Base-by-base conservation (phyloP, 2,329 filamentous ascomycete species). In the Fusarium abutilonis region DNA sequence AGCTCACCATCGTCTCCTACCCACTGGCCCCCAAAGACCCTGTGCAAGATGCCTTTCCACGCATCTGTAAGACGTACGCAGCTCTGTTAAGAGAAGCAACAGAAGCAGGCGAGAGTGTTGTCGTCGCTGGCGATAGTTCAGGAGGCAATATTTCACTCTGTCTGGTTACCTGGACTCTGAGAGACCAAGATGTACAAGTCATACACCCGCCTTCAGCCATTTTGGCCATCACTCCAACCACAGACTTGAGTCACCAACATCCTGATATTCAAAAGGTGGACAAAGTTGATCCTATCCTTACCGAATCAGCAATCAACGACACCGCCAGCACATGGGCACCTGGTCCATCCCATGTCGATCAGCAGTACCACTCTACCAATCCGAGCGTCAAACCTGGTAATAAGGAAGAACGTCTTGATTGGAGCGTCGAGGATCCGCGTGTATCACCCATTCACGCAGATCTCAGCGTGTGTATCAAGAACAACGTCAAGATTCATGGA, bases 1-100 rank as follows among this genome's bases (percentile, higher is more conserved):
- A 69, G 4, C 72, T 86, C 3, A 80, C 76, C 0, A 60, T 87
- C 2, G 72, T 87, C 2, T 83, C 81, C 6, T 80, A 80, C 23
- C 85, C 85, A 0, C 74, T 87, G 4, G 83, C 84, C 0, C 85
- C 84, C 0, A 75, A 80, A 11, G 77, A 77, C n/a, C 78, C 83
- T 0, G 84, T 83, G 0, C 75, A 79, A 0, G 73, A 73, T 0
- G 70, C 82, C 0, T 78, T 86, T 28, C 82, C 83, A 0, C 71
- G 74, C 21, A 76, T 86, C 11, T 59, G 80, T 42, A 75, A 67
- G 32, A 74, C 83, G 10, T 83, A 85, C 56, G 70, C 72, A 0
- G 67, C 67, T 0, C 56, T 84, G 0, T 63, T 86, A 60, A 41
- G 63, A 2, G 66, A 77, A n/a, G 76, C 80, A 0, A 65, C 72